Conservation (phyloP, 2,329 filamentous ascomycete genomes). For the Monosporascus sp. region DNA sequence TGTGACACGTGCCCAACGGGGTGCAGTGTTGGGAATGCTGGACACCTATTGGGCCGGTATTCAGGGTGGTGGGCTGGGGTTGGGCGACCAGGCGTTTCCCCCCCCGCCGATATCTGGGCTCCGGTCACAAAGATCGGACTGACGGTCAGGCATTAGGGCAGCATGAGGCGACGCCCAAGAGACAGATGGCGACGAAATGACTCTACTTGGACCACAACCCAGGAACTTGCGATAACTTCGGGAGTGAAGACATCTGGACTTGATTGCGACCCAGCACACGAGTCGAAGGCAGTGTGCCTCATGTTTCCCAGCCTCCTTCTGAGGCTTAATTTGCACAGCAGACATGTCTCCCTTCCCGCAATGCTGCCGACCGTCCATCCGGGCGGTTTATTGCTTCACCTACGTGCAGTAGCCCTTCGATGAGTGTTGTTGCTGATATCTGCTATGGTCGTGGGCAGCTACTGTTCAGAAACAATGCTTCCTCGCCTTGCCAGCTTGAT, state of each 20-base stretch:
- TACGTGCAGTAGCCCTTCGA: neutral
- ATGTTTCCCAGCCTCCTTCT: neutral
- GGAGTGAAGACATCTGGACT: no score
- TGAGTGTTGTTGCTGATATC: neutral
- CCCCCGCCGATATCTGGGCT: neutral
- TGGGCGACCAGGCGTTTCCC: slow-evolving; percentile 1
- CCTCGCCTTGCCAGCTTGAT: neutral
- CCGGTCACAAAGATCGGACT: neutral
- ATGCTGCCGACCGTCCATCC: neutral
- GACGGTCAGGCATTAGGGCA: neutral
- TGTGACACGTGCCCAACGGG: slow-evolving; percentile 15
- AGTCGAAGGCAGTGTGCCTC: neutral
- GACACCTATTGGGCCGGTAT: slow-evolving; percentile 4
- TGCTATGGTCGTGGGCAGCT: neutral
- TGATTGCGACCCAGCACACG: neutral
- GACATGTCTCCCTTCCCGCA: neutral
- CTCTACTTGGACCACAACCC: no score
- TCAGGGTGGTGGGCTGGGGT: slow-evolving; percentile 1
- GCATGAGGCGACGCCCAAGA: no score
- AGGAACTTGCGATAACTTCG: no score
- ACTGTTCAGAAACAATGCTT: neutral
- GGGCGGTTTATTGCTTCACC: neutral
- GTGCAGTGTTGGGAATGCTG: slow-evolving; percentile 11
- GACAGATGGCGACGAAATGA: no score
- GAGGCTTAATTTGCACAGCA: neutral